Conservation (phyloP, 2,329 filamentous ascomycete species). For the Talaromyces sp. region DNA sequence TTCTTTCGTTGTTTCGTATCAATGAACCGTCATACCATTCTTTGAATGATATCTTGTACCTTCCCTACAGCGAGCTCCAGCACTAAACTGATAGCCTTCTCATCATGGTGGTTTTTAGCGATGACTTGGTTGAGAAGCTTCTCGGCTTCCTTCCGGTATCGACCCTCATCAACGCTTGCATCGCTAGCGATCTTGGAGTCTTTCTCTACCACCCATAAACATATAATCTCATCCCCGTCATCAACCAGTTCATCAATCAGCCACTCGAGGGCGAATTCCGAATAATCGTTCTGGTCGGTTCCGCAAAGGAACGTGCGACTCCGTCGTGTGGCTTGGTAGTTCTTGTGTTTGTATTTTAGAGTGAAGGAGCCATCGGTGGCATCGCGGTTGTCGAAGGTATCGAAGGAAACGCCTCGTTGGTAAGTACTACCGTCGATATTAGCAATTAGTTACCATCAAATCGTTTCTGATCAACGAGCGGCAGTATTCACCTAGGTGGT, state of each 20-base stretch:
- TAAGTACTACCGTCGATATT: conserved; percentile 51
- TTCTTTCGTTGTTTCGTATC: too few relatives aligned
- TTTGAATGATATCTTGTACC: conserved; percentile 83
- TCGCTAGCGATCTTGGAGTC: conserved; percentile 66
- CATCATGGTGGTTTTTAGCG: conserved; percentile 71
- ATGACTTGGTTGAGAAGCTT: conserved; percentile 72
- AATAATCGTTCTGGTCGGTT: conserved; percentile 86
- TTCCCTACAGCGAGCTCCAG: conserved; percentile 87
- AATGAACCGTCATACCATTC: conserved; percentile 60
- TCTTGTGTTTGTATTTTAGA: conserved; percentile 78
- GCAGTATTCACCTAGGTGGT: conserved; percentile 37
- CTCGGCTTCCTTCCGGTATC: conserved; percentile 73
- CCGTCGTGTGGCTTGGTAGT: conserved; percentile 74
- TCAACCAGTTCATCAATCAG: conserved; percentile 87
- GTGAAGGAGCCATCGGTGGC: conserved; percentile 72
- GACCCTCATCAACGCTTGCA: conserved; percentile 58
- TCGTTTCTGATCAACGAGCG: not conserved
- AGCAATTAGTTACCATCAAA: not conserved
- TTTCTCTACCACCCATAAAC: conserved; percentile 81
- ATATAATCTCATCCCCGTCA: conserved; percentile 90
- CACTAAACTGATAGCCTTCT: conserved; percentile 75
- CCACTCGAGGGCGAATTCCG: conserved; percentile 89
- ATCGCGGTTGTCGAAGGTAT: conserved; percentile 66
- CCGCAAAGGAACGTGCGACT: conserved; percentile 88
- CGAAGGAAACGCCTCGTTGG: conserved; percentile 66